phyloP scores from a whole-genome alignment of 495 filamentous ascomycete species.

The Hyaloscypha finlandica region DNA sequence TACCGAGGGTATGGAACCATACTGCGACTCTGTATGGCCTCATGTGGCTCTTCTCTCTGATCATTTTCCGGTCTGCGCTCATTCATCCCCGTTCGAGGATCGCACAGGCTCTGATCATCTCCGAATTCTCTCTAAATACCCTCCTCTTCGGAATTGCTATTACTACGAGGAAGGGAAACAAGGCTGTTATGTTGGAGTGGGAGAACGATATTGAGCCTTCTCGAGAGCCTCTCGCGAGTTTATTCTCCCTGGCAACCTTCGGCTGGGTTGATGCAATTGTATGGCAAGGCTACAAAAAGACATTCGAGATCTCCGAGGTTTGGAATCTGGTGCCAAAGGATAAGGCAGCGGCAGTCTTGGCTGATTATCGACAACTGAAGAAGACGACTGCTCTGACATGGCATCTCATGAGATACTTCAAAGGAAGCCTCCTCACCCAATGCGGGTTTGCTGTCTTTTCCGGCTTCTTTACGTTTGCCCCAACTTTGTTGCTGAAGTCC shows the following conservation, averaged over 20 bases:
- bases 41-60: conserved; percentile 75
- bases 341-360: conserved; percentile 76
- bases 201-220: conserved; percentile 86
- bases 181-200: conserved; percentile 80
- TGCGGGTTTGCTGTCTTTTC: conserved; percentile 75
- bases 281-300: conserved; percentile 85
- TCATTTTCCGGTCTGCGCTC: conserved; percentile 81
- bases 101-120: conserved; percentile 60
- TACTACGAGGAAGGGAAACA: conserved; percentile 89
- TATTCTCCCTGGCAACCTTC: conserved; percentile 87
- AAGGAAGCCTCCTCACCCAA: conserved; percentile 72
- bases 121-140: conserved; percentile 72
- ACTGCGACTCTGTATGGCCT: conserved; percentile 82
- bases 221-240: conserved; percentile 78
- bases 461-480: conserved; percentile 83
- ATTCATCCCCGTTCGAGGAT: conserved; percentile 72
- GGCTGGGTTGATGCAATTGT: conserved; percentile 89
- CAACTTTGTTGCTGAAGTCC: conserved; percentile 85
- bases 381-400: conserved; percentile 80
- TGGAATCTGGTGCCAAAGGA: conserved; percentile 91
- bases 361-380: conserved; percentile 80
- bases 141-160: conserved; percentile 74
- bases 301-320: conserved; percentile 78
- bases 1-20: conserved; percentile 88
- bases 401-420: conserved; percentile 85